These are phyloP conservation scores for Asclepias syriaca DNA, from an alignment of 257 asterid genomes.

Conservation along the genomic window DNA sequence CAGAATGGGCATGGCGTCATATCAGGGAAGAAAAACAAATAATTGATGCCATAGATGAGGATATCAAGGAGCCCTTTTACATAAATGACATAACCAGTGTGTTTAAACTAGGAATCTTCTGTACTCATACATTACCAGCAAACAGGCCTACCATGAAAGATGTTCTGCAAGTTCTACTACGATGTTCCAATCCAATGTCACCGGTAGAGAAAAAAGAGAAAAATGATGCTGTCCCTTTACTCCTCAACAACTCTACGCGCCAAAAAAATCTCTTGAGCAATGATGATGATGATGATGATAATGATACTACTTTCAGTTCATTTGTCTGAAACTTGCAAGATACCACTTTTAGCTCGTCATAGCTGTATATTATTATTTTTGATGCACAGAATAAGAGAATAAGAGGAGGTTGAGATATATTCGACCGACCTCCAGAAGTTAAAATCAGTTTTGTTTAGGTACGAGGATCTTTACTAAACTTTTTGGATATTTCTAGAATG, in stretches of 20 bases:
- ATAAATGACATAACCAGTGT: constrained; percentile 50
- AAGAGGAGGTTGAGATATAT: neutral
- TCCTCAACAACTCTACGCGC: constrained; percentile 42
- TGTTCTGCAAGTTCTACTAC: constrained; percentile 52
- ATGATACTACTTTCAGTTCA: constrained; percentile 27
- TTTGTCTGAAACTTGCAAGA: constrained; percentile 13
- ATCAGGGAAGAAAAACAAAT: constrained; percentile 42
- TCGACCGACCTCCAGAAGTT: neutral
- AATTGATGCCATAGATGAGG: constrained; percentile 48
- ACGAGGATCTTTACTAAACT: no score
- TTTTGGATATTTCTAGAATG: no score
- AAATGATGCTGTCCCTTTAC: constrained; percentile 58
- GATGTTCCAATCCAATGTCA: constrained; percentile 28
- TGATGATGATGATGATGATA: constrained; percentile 31
- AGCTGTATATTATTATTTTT: neutral
- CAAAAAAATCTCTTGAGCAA: constrained; percentile 18
- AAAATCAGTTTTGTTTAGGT: neutral
- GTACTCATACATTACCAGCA: constrained; percentile 53
- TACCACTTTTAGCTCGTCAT: neutral
- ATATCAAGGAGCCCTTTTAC: constrained; percentile 47
- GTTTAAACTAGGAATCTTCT: constrained; percentile 66
- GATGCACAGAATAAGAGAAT: neutral
- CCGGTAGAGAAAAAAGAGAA: constrained; percentile 22
- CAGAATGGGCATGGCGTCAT: constrained; percentile 73
- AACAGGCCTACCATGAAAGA: constrained; percentile 76